Conservation (phyloP, 2,329 filamentous ascomycete species). For the Beauveria medogensis region DNA sequence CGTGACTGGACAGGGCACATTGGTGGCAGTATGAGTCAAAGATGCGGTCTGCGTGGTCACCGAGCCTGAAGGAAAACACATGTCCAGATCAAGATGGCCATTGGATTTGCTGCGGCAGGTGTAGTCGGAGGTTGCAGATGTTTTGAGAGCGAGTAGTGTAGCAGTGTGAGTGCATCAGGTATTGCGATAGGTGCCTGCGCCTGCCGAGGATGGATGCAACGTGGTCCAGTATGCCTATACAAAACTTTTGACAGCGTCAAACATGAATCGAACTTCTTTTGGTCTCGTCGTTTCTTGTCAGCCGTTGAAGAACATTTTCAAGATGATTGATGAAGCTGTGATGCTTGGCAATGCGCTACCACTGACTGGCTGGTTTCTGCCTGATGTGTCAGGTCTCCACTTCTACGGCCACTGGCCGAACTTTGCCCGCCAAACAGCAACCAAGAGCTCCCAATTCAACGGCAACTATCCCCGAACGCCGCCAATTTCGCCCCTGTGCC, state of each 20-base stretch:
- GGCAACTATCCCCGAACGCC: background rate
- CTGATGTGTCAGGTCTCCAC: slow-evolving; percentile 11
- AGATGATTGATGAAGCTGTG: background rate
- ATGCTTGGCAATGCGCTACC: background rate
- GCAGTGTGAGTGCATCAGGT: background rate
- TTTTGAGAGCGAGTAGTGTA: background rate
- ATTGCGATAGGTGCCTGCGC: background rate
- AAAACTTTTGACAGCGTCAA: background rate
- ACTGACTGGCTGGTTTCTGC: slow-evolving; percentile 8
- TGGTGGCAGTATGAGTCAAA: background rate
- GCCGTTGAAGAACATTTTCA: background rate
- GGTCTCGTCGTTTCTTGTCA: background rate
- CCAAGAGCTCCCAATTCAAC: slow-evolving; percentile 13
- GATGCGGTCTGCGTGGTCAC: background rate
- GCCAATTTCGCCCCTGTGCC: background rate
- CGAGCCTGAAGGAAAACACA: background rate
- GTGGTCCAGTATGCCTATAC: background rate
- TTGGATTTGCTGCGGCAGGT: background rate
- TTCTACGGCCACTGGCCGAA: slow-evolving; percentile 2
- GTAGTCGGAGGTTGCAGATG: background rate
- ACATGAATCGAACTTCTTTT: too few species aligned
- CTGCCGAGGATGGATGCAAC: background rate
- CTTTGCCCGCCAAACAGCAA: slow-evolving; percentile 11
- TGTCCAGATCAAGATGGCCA: background rate
- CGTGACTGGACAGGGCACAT: background rate